phyloP scores from a whole-genome alignment of 768 basidiomycete genomes.

The Suillus placidus region DNA sequence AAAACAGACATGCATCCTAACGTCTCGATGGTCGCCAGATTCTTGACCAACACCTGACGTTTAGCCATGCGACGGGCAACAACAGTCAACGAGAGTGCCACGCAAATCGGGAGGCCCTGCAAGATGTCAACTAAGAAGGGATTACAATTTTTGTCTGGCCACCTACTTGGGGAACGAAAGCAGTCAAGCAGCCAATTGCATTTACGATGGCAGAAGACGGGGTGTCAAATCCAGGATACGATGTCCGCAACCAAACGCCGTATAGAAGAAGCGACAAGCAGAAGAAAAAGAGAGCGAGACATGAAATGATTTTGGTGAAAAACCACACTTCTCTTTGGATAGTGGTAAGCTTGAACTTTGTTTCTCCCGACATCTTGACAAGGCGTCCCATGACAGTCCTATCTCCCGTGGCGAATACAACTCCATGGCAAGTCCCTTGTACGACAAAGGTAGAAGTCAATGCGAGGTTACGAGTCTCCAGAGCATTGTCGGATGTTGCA shows the following conservation, averaged over 20 bases:
- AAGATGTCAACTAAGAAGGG: constrained; percentile 50
- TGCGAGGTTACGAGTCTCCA: constrained; percentile 59
- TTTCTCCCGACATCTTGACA: constrained; percentile 44
- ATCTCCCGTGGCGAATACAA: constrained; percentile 54
- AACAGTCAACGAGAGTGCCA: constrained; percentile 54
- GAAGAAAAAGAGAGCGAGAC: constrained; percentile 45
- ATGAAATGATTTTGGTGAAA: constrained; percentile 56
- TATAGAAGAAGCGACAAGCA: constrained; percentile 43
- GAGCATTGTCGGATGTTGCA: constrained; percentile 43
- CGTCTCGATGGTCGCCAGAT: constrained; percentile 67
- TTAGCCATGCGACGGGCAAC: constrained; percentile 50
- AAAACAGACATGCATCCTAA: constrained; percentile 62
- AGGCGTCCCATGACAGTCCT: constrained; percentile 50
- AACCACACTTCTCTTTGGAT: constrained; percentile 32
- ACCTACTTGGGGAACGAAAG: constrained; percentile 42
- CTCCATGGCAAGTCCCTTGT: constrained; percentile 52
- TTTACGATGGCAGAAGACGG: constrained; percentile 38
- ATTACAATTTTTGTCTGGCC: constrained; percentile 56
- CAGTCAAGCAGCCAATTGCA: constrained; percentile 42
- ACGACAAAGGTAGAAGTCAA: constrained; percentile 32
- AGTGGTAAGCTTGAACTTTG: constrained; percentile 36
- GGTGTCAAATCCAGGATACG: constrained; percentile 39
- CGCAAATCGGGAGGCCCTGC: constrained; percentile 55
- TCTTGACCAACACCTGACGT: constrained; percentile 55
- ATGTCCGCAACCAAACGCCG: constrained; percentile 35